These are phyloP conservation scores for Brassica carinata DNA, from an alignment of 345 rosid genomes.

Conservation along the genomic window DNA sequence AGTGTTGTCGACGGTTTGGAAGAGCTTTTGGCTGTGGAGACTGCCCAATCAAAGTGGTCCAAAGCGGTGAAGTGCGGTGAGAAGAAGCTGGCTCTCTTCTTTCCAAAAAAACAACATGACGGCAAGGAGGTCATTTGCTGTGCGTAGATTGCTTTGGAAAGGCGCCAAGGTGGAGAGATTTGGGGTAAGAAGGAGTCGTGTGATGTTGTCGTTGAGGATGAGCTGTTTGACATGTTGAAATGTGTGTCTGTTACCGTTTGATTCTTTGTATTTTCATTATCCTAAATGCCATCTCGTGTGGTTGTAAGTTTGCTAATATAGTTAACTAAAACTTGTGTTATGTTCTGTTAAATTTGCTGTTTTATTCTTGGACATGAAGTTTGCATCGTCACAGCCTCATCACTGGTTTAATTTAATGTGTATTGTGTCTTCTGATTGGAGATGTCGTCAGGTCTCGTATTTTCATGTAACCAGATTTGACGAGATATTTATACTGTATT, in stretches of 20 bases:
- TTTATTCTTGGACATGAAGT: background rate
- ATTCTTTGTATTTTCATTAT: no score
- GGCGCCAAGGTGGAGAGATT: background rate
- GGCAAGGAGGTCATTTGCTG: background rate
- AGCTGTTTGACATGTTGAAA: background rate
- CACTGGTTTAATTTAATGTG: no score
- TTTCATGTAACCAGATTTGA: no score
- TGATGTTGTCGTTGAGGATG: background rate
- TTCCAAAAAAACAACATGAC: background rate
- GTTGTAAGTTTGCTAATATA: background rate
- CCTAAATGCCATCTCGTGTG: no score
- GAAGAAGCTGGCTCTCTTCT: background rate
- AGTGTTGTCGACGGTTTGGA: background rate
- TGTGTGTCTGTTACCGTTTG: background rate
- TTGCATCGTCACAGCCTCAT: no score
- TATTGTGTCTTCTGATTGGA: no score
- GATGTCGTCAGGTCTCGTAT: no score
- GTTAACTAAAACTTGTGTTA: background rate
- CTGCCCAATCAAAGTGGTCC: background rate
- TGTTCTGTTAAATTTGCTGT: background rate
- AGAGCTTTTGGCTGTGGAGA: background rate
- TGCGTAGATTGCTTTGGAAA: background rate
- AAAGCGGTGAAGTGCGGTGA: background rate
- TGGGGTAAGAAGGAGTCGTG: background rate
- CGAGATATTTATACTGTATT: no score